A percentile compares a stretch with the other conserved stretches of the same genome.
Evolutionary conservation across 768 basidiomycete species (phyloP).

Genomic region (Lactarius indigo): DNA sequence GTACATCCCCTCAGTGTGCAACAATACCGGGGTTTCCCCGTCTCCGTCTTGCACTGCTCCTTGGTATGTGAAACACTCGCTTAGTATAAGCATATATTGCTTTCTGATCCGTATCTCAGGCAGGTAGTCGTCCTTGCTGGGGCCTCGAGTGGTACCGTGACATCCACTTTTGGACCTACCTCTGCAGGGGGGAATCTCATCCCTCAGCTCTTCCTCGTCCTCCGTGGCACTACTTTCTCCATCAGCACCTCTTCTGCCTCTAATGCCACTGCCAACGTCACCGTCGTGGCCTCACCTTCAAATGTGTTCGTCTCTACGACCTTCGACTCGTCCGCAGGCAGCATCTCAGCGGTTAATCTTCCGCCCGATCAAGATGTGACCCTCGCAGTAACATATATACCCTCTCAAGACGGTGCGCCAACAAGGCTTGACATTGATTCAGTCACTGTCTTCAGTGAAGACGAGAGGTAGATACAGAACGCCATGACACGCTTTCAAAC

Average conservation of each 20-base stretch:
- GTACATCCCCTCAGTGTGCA: conserved; percentile 25
- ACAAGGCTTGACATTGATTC: conserved; percentile 27
- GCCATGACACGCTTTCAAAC: neutral
- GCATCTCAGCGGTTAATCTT: conserved; percentile 22
- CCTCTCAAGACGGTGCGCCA: conserved; percentile 8
- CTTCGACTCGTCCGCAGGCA: conserved; percentile 22
- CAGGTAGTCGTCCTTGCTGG: conserved; percentile 16
- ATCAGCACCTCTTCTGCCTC: conserved; percentile 24
- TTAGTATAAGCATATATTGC: neutral
- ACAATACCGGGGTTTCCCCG: neutral
- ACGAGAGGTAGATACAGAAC: conserved; percentile 9
- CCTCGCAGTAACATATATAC: conserved; percentile 24
- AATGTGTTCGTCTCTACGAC: conserved; percentile 18
- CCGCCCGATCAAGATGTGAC: conserved; percentile 23
- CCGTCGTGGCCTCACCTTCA: conserved; percentile 25
- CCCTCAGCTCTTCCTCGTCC: conserved; percentile 27
- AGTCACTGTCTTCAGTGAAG: conserved; percentile 10
- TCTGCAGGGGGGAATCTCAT: conserved; percentile 8
- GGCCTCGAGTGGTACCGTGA: conserved; percentile 25
- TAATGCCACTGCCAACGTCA: conserved; percentile 27
- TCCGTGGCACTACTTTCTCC: conserved; percentile 25
- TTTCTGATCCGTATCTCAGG: conserved; percentile 21
- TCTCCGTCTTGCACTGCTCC: conserved; percentile 11
- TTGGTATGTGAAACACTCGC: conserved; percentile 13
- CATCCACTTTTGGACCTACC: conserved; percentile 25